These are phyloP conservation scores for Anisodus tanguticus DNA, from an alignment of 257 asterid species.

Conservation along the genomic window DNA sequence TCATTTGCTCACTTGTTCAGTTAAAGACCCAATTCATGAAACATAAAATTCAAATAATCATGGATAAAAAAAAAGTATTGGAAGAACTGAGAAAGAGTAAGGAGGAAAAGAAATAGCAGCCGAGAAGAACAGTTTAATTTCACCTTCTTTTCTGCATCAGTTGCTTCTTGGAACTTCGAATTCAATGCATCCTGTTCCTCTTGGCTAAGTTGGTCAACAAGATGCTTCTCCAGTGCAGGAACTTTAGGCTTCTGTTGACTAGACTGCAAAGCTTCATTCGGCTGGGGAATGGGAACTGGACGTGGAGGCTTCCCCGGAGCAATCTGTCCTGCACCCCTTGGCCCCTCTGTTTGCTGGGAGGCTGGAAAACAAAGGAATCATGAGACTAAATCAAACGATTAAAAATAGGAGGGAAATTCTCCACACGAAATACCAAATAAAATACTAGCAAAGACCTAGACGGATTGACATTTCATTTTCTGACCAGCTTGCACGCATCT, in stretches of 20 bases:
- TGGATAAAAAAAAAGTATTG: background rate
- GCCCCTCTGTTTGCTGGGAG: constrained; percentile 63
- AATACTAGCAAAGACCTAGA: background rate
- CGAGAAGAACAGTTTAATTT: constrained; percentile 17
- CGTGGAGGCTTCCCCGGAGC: constrained; percentile 84
- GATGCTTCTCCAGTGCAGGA: constrained; percentile 91
- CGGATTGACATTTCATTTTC: background rate
- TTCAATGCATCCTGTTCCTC: constrained; percentile 87
- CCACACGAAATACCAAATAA: background rate
- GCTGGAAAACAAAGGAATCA: constrained; percentile 44
- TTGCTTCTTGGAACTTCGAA: constrained; percentile 86
- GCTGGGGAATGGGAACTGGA: constrained; percentile 72
- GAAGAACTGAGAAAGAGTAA: constrained; percentile 1
- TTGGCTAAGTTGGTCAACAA: constrained; percentile 82
- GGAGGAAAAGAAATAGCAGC: background rate
- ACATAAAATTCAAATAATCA: background rate
- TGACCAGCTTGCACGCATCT: background rate
- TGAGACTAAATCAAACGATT: background rate
- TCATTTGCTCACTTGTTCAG: background rate
- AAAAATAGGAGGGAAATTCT: background rate
- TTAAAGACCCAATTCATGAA: background rate
- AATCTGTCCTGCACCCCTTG: constrained; percentile 52
- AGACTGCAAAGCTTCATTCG: constrained; percentile 58
- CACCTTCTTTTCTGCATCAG: constrained; percentile 93
- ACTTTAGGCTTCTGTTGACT: constrained; percentile 79